Base-by-base conservation (phyloP, 1,284 basidiomycete genomes). In the Irpex rosettiformis region DNA sequence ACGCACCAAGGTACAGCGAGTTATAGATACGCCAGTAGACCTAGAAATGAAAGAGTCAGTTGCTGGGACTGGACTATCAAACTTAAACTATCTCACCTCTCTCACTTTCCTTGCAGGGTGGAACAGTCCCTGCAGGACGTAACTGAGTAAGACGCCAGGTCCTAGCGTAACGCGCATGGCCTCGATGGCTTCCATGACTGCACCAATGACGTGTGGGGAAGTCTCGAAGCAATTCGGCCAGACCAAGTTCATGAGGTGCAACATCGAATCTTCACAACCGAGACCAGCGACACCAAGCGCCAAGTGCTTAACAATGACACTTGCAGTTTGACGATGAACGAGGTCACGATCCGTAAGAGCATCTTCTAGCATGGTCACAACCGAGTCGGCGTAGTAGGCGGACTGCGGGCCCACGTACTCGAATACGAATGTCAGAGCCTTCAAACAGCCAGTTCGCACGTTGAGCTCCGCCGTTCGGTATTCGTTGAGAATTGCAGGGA, bases 371-470 rank as follows among this genome's bases (percentile, higher is more conserved):
- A 98, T 95, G 10, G 94, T 96, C 57, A 98, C 91, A 18, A 98
- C 94, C 1, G 94, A 96, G 75, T 98, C 94, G 69, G 92, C 91
- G 72, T 99, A 99, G 78, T 98, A 97, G 40, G 97, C 96, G 27
- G 94, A 96, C 79, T 98, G 96, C 43, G 98, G 97, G n/a, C 97
- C 97, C 67, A 99, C 96, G 70, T 99, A 99, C 80, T 99, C 97
- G 71, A 99, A 99, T 60, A 99, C 91, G 81, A 98, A 99, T 3
- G 96, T 95, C 27, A 99, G 82, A 0, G 97, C 96, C 73, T 99
- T 99, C 62, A 99, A 81, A 84, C 96, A 99, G 62, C 97, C 97
- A n/a, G 96, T 99, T 57, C 97, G 91, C 48, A 99, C 97, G 73
- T 99, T 99, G 62, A 99, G 83, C 72, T 99, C 97, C 1, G 93